phyloP scores from a whole-genome alignment of 345 rosid genomes.

The Pseudoturritis turrita region DNA sequence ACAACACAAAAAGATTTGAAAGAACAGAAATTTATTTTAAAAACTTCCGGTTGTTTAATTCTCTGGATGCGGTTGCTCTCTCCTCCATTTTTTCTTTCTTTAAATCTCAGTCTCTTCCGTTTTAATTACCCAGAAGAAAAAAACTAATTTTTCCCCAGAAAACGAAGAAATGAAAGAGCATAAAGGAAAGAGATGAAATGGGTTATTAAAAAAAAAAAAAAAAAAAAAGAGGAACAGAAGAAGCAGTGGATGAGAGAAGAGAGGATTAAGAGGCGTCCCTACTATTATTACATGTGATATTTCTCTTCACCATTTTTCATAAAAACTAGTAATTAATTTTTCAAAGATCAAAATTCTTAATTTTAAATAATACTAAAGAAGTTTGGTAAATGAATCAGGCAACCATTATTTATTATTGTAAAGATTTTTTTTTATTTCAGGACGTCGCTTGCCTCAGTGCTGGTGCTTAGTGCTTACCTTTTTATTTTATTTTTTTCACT shows the following conservation, averaged over 20 bases:
- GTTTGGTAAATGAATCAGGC: conserved; percentile 17
- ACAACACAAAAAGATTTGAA: neutral
- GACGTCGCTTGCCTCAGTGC: neutral
- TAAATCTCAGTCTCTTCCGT: neutral
- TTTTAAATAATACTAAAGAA: neutral
- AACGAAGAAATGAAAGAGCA: neutral
- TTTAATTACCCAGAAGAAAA: neutral
- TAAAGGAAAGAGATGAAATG: conserved; percentile 13
- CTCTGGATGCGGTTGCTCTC: neutral
- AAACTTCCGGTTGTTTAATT: neutral
- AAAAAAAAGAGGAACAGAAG: neutral
- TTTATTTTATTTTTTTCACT: neutral
- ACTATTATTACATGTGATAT: conserved; percentile 18
- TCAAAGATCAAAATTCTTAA: neutral
- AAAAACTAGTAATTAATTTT: neutral
- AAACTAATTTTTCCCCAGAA: neutral
- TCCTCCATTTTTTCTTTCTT: neutral
- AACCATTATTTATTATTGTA: conserved; percentile 22
- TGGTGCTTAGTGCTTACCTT: neutral
- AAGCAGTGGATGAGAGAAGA: conserved; percentile 21
- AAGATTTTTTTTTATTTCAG: neutral
- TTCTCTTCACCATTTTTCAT: neutral
- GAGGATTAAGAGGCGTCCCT: conserved; percentile 19
- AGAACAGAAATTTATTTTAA: too few relatives aligned
- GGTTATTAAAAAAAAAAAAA: neutral